Percentiles rank a stretch among this genome's conserved stretches.
Evolutionary conservation across 768 basidiomycete genomes (phyloP).

Genomic region (Mycena maculata): DNA sequence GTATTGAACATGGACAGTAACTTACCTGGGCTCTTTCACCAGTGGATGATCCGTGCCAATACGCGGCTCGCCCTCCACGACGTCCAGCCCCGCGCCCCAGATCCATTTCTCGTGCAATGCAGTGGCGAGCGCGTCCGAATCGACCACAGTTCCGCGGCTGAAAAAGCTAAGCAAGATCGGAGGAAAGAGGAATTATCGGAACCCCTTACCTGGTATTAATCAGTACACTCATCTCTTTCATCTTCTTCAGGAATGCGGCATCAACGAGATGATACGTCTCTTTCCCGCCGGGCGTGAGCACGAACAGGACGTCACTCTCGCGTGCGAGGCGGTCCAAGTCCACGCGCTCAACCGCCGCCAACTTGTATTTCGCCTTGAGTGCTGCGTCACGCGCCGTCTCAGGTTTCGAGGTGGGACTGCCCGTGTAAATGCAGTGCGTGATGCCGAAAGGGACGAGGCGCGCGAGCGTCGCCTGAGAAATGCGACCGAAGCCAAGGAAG

Average conservation of each 20-base stretch:
- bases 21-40: conserved; percentile 78
- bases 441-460: conserved; percentile 80
- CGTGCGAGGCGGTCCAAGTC: conserved; percentile 75
- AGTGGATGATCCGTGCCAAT: conserved; percentile 81
- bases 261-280: conserved; percentile 80
- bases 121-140: conserved; percentile 87
- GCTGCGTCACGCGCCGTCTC: conserved; percentile 52
- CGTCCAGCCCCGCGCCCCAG: conserved; percentile 94
- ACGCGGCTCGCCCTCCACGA: conserved; percentile 91
- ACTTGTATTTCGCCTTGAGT: conserved; percentile 44
- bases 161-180: neutral
- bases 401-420: conserved; percentile 63
- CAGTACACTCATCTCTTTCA: conserved; percentile 87
- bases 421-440: conserved; percentile 75
- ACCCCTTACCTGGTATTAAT: conserved; percentile 74
- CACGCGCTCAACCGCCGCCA: conserved; percentile 66
- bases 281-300: conserved; percentile 81
- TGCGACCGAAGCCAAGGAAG: conserved; percentile 95
- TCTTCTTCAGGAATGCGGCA: conserved; percentile 76
- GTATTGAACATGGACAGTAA: neutral
- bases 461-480: conserved; percentile 84
- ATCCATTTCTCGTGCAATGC: conserved; percentile 85
- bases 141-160: conserved; percentile 85
- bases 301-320: conserved; percentile 86
- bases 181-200: neutral